Base-by-base conservation (phyloP, 306 rosid species). In the Hippophae tibetana region DNA sequence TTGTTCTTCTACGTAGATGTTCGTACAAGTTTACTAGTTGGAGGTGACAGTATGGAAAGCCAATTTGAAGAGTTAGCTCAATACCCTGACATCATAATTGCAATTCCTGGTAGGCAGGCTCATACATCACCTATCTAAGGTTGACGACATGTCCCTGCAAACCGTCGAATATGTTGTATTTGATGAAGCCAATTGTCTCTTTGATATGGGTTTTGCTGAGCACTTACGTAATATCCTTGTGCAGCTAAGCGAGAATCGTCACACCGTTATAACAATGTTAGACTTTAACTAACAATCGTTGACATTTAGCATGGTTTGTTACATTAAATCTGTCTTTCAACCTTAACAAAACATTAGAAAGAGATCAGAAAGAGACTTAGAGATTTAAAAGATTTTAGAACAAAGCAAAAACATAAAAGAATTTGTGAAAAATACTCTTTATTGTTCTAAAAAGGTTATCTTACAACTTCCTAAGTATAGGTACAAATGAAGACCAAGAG, bases 21-120 rank as follows among this genome's bases (percentile, higher is more conserved):
- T 73, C 87, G 86, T 41, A 72, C 78, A 43, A 87, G 98, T 84
- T 79, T 87, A 76, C 72, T 90, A 60, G 98, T 90, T 52, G 98
- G 98, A 5, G 98, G 98, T 26, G 96, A 90, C 59, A 90, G 98
- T 43, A 90, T 90, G 98, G 92, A 90, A 69, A 71, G 66, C 54
- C 98, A 87, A 64, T 87, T 90, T 68, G 95, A 87, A 75, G 96
- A 90, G 61, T 73, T 90, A 55, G 70, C 96, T 7, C 95, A 83
- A 65, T 81, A 70, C 68, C 98, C 96, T 1, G 96, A 90, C 64
- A 69, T 90, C 56, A 85, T 90, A 68, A 87, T 90, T 62, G 98
- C 98, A 40, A 87, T 95, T 47, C 98, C 98, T 3, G 98, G 98
- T 12, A 87, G 98, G 87, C 89, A 18, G 18, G 18, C 18, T 90